Conservation (phyloP, 176 grass and related monocot species). For the Olyra latifolia region DNA sequence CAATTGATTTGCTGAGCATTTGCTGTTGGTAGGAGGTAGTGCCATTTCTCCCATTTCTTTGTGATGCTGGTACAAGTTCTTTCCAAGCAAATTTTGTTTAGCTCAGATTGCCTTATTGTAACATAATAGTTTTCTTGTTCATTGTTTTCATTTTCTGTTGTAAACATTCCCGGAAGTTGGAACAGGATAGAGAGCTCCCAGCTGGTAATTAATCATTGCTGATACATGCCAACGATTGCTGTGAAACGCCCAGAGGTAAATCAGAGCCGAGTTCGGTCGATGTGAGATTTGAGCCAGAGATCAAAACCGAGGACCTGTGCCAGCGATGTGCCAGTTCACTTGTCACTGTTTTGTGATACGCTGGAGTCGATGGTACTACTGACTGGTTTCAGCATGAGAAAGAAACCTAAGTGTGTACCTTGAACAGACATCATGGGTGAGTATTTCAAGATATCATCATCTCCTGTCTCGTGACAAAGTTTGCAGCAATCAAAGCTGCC, state of each 20-base stretch:
- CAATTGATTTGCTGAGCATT: slow-evolving; percentile 5
- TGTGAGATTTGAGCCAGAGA: background rate
- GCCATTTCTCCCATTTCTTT: slow-evolving; percentile 4
- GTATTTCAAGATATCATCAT: background rate
- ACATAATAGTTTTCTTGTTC: background rate
- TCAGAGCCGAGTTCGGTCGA: background rate
- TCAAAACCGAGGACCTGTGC: background rate
- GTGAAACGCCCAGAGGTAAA: background rate
- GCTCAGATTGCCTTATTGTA: background rate
- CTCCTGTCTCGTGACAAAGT: background rate
- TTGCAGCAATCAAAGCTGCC: background rate
- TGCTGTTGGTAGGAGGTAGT: slow-evolving; percentile 22
- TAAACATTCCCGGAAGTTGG: background rate
- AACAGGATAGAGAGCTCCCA: background rate
- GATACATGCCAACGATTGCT: background rate
- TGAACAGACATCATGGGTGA: background rate
- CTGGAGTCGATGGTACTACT: background rate
- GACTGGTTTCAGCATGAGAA: background rate
- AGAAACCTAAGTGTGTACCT: no score
- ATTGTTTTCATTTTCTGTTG: background rate
- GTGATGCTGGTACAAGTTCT: background rate
- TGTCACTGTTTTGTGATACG: background rate
- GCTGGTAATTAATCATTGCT: background rate
- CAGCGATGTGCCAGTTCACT: background rate
- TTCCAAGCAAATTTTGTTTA: slow-evolving; percentile 22